Base-by-base conservation (phyloP, 2,329 filamentous ascomycete species). In the Metarhizium album region DNA sequence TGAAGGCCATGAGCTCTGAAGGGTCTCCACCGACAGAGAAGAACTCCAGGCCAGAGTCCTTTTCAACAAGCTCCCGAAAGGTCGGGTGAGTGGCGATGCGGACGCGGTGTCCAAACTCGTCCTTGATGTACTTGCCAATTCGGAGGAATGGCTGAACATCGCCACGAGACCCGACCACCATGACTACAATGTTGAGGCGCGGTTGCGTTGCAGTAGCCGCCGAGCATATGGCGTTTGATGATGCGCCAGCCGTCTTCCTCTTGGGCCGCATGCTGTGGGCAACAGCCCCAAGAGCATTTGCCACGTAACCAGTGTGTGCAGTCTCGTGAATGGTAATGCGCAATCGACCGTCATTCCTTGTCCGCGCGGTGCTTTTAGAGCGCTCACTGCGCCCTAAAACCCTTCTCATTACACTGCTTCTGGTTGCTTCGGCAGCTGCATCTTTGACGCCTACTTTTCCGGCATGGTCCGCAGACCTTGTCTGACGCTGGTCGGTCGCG, bases 1-100 rank as follows among this genome's bases (percentile, higher is more conserved):
- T 91, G 64, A 90, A 91, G 0, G 85, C 83, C 87, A 91, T 91
- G 1, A 93, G 71, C 64, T 90, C 86, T 0, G 83, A 80, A 2
- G 87, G 87, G 58, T 91, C 83, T 2, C 87, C 87, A 1, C 87
- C 87, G 2, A 90, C 79, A 2, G 80, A 84, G 66, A 90, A 91
- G 68, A 91, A 91, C 58, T 91, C 87, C 0, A 91, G 73, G 0
- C 82, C 84, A 0, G 74, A 82, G 54, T 89, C 84, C 46, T 83
- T 75, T 59, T 87, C 77, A 1, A 91, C 79, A 58, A 90, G 89
- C 0, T 87, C 79, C 46, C 81, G 81, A 64, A 91, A 91, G 0
- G 81, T 81, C 1, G 86, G 84, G 60, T 91, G 87, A 0, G 86
- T 90, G 1, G 87, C 87, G 47, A 91, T 83, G 16, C 87, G 76